Percentiles rank a stretch among this genome's conserved stretches.
These are phyloP conservation scores for Arabidopsis arenosa DNA, from an alignment of 345 rosid species.

Conservation along the genomic window DNA sequence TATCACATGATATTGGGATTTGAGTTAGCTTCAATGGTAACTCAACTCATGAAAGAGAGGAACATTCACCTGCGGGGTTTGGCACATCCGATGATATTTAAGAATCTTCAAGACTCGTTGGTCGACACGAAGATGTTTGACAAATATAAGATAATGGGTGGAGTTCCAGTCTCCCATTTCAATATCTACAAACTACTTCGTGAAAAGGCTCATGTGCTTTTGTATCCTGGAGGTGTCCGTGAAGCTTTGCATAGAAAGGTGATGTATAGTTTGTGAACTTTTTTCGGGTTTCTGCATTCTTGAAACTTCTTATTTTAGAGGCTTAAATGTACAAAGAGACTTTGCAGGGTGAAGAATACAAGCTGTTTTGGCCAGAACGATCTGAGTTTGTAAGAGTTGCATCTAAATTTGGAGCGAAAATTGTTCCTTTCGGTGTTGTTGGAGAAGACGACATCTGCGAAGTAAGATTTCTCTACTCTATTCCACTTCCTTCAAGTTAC, in stretches of 20 bases:
- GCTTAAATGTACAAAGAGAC: slow-evolving; percentile 1
- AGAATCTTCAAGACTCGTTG: slow-evolving; percentile 40
- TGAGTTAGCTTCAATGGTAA: slow-evolving; percentile 56
- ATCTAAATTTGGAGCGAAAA: slow-evolving; percentile 79
- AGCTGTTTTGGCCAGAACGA: slow-evolving; percentile 77
- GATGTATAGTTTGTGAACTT: not conserved
- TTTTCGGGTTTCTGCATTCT: not conserved
- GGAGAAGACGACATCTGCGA: slow-evolving; percentile 79
- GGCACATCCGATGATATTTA: slow-evolving; percentile 65
- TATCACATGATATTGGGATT: slow-evolving; percentile 78
- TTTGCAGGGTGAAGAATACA: slow-evolving; percentile 80
- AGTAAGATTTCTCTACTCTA: slow-evolving; percentile 46
- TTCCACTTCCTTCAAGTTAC: not conserved
- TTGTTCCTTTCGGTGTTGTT: slow-evolving; percentile 80
- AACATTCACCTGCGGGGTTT: slow-evolving; percentile 70
- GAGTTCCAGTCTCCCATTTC: slow-evolving; percentile 66
- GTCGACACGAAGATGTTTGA: slow-evolving; percentile 50
- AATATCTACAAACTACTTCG: slow-evolving; percentile 65
- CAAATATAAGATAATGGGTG: slow-evolving; percentile 59
- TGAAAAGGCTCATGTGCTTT: slow-evolving; percentile 64
- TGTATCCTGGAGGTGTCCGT: slow-evolving; percentile 88
- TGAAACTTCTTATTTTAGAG: not conserved
- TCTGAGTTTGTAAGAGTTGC: slow-evolving; percentile 90
- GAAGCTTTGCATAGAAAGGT: slow-evolving; percentile 90
- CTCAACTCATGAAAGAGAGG: slow-evolving; percentile 51